phyloP scores from a whole-genome alignment of 2,329 filamentous ascomycete genomes.

The Trichoderma sp. region DNA sequence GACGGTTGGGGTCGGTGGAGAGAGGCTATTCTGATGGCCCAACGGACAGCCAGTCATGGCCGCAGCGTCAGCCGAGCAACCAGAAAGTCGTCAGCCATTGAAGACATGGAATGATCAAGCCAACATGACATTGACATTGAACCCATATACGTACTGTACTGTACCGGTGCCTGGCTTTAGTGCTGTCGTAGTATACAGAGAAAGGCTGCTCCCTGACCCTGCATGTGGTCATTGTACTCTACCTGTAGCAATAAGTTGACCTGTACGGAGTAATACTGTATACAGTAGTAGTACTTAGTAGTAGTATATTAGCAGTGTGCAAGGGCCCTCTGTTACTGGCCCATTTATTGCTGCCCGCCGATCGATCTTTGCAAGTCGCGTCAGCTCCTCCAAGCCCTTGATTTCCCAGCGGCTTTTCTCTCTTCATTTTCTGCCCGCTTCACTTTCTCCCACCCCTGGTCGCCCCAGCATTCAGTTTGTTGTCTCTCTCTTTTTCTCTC shows the following conservation, averaged over 20 bases:
- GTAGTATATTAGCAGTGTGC: neutral
- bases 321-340: neutral
- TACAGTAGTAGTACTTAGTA: neutral
- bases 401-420: neutral
- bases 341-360: conserved; percentile 9
- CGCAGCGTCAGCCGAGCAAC: neutral
- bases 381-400: neutral
- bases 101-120: neutral
- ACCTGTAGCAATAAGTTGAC: too few species aligned
- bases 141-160: too few species aligned
- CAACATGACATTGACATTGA: neutral
- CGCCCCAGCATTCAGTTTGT: neutral
- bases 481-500: neutral
- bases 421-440: neutral
- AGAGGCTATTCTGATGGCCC: neutral
- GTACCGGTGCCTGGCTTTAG: neutral
- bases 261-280: too few species aligned
- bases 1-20: conserved; percentile 1
- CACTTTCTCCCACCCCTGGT: neutral
- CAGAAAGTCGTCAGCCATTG: neutral
- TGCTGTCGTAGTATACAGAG: too few species aligned
- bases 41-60: neutral
- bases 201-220: neutral
- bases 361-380: conserved; percentile 18
- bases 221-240: too few species aligned